Base-by-base conservation (phyloP, 306 rosid genomes). In the Citrullus mucosospermus region DNA sequence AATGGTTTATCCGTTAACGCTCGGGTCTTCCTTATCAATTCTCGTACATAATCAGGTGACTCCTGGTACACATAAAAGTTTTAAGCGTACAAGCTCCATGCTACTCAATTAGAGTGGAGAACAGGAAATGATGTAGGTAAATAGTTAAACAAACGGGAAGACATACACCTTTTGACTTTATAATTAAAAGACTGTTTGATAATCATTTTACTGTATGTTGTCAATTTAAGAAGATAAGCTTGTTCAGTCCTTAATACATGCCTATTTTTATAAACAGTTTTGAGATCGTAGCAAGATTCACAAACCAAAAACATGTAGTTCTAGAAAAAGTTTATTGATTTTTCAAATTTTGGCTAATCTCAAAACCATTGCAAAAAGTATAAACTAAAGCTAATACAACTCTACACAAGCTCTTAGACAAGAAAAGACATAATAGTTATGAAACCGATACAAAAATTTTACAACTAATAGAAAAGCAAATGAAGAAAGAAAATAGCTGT, bases 1-100 rank as follows among this genome's bases (percentile, higher is more conserved):
- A 93, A 93, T 1, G 96, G 93, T 85, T 92, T 92, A 60, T 90
- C 87, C 30, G 98, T 93, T 65, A 92, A 83, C 53, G 86, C 46
- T 79, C 91, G 84, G 1, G 96, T 93, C 78, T 77, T 88, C 76
- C 83, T 81, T 79, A 91, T 92, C 53, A 93, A 88, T 75, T 85
- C 91, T 78, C 89, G 86, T 78, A 91, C 17, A 81, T 81, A 88
- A 69, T 90, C 89, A 0, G 97, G 98, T 2, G 91, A 81, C 16
- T 92, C 97, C 93, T 91, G 85, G 55, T 61, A 65, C 36, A 30
- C 6, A 50, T 25, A 39, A 85, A 79, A 81, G 17, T 74, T 38
- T 7, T 75, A 71, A 79, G 77, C 54, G 39, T 81, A 43, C 39
- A 65, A 66, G 22, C 8, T 58, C 9, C 75, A n/a, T 60, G 30